These are phyloP conservation scores for Rhododendron vialii DNA, from an alignment of 148 eudicot species.

Conservation along the genomic window DNA sequence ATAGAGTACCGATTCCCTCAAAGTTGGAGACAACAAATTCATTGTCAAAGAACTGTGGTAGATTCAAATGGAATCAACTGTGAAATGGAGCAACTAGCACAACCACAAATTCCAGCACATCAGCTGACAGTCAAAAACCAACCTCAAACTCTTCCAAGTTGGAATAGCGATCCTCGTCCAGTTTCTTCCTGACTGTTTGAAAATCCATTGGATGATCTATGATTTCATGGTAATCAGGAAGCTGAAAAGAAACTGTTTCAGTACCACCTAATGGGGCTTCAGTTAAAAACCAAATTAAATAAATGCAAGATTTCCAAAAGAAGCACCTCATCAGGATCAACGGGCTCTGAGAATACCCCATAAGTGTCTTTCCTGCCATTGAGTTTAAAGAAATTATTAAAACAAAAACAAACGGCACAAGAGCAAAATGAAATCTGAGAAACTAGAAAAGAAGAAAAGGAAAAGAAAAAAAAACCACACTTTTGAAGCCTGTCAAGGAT, in stretches of 20 bases:
- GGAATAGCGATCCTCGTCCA: conserved; percentile 40
- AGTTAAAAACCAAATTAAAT: background rate
- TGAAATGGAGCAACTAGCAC: background rate
- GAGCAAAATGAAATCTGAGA: conserved; percentile 6
- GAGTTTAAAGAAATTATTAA: conserved; percentile 6
- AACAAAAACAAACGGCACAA: conserved; percentile 7
- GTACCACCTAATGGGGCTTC: background rate
- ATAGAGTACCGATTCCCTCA: background rate
- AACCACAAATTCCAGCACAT: background rate
- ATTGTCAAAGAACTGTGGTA: background rate
- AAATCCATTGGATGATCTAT: conserved; percentile 83
- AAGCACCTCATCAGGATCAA: conserved; percentile 80
- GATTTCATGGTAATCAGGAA: conserved; percentile 81
- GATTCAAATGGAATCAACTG: background rate
- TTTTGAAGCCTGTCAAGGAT: conserved; percentile 93
- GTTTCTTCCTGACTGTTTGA: conserved; percentile 69
- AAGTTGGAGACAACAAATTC: background rate
- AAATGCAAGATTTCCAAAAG: conserved; percentile 10
- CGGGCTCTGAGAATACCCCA: conserved; percentile 84
- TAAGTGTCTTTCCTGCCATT: conserved; percentile 84
- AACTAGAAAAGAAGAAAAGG: conserved; percentile 14
- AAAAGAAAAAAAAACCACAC: conserved; percentile 37
- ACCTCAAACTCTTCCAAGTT: conserved; percentile 84
- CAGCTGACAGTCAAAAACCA: conserved; percentile 12
- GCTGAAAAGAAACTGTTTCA: conserved; percentile 40